Base-by-base conservation (phyloP, 2,329 filamentous ascomycete species). In the Arthrobotrys sphaeroides region DNA sequence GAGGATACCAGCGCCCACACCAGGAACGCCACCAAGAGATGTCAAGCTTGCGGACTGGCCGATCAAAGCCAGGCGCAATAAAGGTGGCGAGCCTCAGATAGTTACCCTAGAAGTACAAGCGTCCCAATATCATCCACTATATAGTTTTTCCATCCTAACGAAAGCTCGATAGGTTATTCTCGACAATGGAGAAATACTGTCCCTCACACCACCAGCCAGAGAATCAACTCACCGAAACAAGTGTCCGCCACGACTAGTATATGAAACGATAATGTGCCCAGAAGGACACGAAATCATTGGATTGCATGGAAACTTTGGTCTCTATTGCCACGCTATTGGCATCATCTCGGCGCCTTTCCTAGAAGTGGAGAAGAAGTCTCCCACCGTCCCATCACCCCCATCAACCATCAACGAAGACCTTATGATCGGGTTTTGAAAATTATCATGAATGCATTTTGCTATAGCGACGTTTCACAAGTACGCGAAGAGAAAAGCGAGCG, bases 21-120 rank as follows among this genome's bases (percentile, higher is more conserved):
- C 64, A 26, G 72, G 72, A 13, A 75, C 64, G 1, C 31, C 51
- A n/a, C 22, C 42, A 13, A 62, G 59, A 16, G 72, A 75, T 45
- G 64, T 75, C 40, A 64, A 69, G 42, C 72, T 75, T 42, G 72
- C 72, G 5, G 72, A 75, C 24, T 75, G 72, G 72, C 72, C 72
- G 9, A 75, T 75, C n/a, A 75, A 75, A 38, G 64, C 64, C n/a
- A 57, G 72, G 24, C 64, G 72, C 12, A 69, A 43, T 12, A 75
- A 69, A 26, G 72, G 72, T 38, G 72, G 72, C 31, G 72, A 75
- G 26, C 72, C 72, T 3, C 72, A 75, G 36, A 75, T 75, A 31
- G 72, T 75, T 20, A 64, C 72, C 2, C 28, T 75, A 12, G 64
- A 75, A 49, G 72, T 75, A 69, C 22, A 5, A 3, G 49, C 22